Evolutionary conservation across 805 yeast genomes (phyloP).

Genomic region (Cyberlindnera amylophila): DNA sequence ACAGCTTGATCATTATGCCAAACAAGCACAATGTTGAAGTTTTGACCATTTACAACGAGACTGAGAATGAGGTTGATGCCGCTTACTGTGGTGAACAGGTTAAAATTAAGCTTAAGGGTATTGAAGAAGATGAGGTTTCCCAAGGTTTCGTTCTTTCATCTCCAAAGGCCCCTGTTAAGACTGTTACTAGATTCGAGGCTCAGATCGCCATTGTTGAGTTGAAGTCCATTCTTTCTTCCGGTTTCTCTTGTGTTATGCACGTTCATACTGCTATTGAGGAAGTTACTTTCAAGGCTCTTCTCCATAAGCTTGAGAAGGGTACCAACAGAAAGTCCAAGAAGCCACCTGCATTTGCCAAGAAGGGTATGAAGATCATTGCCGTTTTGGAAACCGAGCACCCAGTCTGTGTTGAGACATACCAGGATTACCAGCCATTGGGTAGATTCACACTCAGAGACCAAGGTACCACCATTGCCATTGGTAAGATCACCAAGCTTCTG

Average conservation of each 20-base stretch:
- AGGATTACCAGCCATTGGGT: slow-evolving; percentile 93
- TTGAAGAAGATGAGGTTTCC: slow-evolving; percentile 94
- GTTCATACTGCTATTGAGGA: slow-evolving; percentile 98
- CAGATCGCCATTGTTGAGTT: slow-evolving; percentile 96
- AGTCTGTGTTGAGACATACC: slow-evolving; percentile 90
- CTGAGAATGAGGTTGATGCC: slow-evolving; percentile 86
- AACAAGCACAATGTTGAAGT: slow-evolving; percentile 82
- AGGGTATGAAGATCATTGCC: slow-evolving; percentile 98
- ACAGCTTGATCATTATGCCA: slow-evolving; percentile 84
- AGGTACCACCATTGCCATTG: slow-evolving; percentile 97
- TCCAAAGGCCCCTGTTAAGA: slow-evolving; percentile 80
- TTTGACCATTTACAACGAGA: slow-evolving; percentile 83
- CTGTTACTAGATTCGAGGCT: slow-evolving; percentile 89
- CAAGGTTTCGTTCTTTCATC: slow-evolving; percentile 91
- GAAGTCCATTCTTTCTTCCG: slow-evolving; percentile 89
- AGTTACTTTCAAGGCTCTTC: slow-evolving; percentile 72
- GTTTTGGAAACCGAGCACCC: slow-evolving; percentile 81
- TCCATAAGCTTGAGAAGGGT: slow-evolving; percentile 94
- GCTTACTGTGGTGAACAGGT: slow-evolving; percentile 98
- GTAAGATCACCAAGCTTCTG: slow-evolving; percentile 89
- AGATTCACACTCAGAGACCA: slow-evolving; percentile 98
- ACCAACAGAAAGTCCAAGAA: slow-evolving; percentile 94
- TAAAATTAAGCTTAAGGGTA: slow-evolving; percentile 85
- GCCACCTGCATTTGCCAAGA: slow-evolving; percentile 97
- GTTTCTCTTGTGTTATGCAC: slow-evolving; percentile 98